Conservation (phyloP, 2,329 filamentous ascomycete species). For the Fusarium multiceps region DNA sequence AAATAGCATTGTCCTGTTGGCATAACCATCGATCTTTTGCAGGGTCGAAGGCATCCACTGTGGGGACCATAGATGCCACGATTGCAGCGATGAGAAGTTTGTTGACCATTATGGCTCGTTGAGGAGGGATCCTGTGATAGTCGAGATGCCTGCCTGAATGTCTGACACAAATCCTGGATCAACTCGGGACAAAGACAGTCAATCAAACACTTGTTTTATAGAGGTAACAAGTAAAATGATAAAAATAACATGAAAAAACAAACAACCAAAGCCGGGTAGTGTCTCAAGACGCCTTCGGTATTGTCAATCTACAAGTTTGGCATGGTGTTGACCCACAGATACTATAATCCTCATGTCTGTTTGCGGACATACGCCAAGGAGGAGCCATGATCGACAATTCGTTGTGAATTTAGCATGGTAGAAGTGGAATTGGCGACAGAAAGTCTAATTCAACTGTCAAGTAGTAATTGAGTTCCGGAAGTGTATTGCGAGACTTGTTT, state of each 20-base stretch:
- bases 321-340: slow-evolving; percentile 9
- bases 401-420: background rate
- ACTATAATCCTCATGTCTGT: background rate
- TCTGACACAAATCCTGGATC: background rate
- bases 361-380: slow-evolving; percentile 6
- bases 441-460: background rate
- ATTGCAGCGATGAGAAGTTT: slow-evolving; percentile 10
- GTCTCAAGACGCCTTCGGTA: slow-evolving; percentile 2
- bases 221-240: background rate
- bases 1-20: slow-evolving; percentile 24
- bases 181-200: background rate
- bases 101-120: background rate
- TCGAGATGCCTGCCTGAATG: background rate
- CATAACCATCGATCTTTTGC: slow-evolving; percentile 30
- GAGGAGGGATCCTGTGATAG: background rate
- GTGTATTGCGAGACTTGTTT: background rate
- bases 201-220: background rate
- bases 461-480: background rate
- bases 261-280: slow-evolving; percentile 3
- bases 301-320: background rate
- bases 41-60: slow-evolving; percentile 12
- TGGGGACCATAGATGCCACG: background rate
- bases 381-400: background rate
- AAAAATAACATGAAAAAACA: background rate
- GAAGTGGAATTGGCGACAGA: background rate